These are phyloP conservation scores for Cajanus cajan DNA, from an alignment of 306 rosid species.

Conservation along the genomic window DNA sequence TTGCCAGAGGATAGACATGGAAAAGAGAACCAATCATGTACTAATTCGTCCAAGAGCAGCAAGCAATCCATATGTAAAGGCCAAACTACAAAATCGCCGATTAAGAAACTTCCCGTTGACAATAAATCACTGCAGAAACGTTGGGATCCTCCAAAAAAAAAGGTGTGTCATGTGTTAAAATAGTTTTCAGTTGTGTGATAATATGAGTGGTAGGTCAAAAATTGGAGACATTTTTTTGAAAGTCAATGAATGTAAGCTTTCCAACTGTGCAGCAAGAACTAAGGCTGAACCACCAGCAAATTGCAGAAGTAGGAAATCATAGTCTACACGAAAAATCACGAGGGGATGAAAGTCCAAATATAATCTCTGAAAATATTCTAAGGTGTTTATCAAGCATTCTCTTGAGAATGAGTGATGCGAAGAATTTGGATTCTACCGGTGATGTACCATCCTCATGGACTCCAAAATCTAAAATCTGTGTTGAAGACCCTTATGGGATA, in stretches of 20 bases:
- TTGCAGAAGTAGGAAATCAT: constrained; percentile 39
- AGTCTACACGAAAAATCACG: constrained; percentile 31
- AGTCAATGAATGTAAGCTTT: constrained; percentile 20
- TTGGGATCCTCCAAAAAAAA: constrained; percentile 45
- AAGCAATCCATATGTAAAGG: constrained; percentile 40
- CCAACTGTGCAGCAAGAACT: constrained; percentile 52
- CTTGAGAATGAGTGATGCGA: constrained; percentile 58
- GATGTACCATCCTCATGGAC: constrained; percentile 29
- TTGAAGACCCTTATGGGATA: constrained; percentile 69
- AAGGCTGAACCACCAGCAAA: constrained; percentile 36
- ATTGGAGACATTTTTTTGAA: neutral
- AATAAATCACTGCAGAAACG: constrained; percentile 50
- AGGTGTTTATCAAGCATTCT: constrained; percentile 83
- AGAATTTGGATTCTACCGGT: constrained; percentile 38
- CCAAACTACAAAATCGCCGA: constrained; percentile 34
- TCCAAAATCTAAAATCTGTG: constrained; percentile 29
- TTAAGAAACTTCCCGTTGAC: constrained; percentile 44
- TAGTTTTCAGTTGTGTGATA: constrained; percentile 6
- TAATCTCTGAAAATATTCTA: constrained; percentile 67
- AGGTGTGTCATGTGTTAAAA: constrained; percentile 40
- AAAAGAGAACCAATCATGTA: constrained; percentile 58
- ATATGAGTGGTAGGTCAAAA: neutral
- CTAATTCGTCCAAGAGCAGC: constrained; percentile 40
- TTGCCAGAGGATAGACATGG: constrained; percentile 60
- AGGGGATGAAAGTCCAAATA: constrained; percentile 69